Evolutionary conservation across 2,329 filamentous ascomycete species (phyloP).

Genomic region (Coniochaeta prunicola): DNA sequence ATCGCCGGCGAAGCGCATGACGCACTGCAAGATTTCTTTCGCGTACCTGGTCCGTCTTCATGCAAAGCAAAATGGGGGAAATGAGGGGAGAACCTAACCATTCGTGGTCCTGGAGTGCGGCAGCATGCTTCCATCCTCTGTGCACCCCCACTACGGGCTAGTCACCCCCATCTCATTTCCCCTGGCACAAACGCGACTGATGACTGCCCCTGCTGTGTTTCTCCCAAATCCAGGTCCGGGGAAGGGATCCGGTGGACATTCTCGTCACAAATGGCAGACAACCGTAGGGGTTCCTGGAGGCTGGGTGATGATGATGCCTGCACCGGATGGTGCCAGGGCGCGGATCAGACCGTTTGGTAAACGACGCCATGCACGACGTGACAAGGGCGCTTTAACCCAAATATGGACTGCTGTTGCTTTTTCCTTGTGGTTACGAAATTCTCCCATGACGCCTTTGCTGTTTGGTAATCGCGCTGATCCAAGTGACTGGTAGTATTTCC

Average conservation of each 20-base stretch:
- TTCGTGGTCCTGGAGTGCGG: background rate
- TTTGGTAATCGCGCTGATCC: background rate
- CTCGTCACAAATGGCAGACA: slow-evolving; percentile 2
- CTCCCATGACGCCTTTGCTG: background rate
- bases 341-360: background rate
- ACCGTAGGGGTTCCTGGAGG: background rate
- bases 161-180: background rate
- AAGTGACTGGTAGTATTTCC: background rate
- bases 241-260: background rate
- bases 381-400: background rate
- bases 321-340: too few species aligned
- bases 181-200: background rate
- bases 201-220: background rate
- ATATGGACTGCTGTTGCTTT: background rate
- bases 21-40: background rate
- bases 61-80: background rate
- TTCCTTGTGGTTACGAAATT: background rate
- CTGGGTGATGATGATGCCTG: background rate
- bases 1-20: background rate
- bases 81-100: background rate
- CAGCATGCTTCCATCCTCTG: background rate
- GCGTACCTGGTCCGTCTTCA: background rate
- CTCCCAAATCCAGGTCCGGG: slow-evolving; percentile 1
- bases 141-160: background rate
- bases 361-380: background rate